These are phyloP conservation scores for Calonectria honghensis DNA, from an alignment of 2,329 filamentous ascomycete species.

Conservation along the genomic window DNA sequence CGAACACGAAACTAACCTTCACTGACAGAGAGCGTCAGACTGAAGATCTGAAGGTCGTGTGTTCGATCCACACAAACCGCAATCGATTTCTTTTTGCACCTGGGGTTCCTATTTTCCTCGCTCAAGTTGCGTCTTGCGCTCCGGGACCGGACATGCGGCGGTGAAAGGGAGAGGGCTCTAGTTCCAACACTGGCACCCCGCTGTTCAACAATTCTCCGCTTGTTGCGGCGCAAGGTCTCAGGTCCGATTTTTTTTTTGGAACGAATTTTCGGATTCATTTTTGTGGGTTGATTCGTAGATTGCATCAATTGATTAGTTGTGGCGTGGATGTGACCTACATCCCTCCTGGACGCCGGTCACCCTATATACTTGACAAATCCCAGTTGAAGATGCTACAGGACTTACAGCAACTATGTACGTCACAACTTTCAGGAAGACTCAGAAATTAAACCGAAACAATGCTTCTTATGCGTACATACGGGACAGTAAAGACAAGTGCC, in stretches of 20 bases:
- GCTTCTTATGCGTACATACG: constrained; percentile 21
- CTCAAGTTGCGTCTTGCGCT: background rate
- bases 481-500: constrained; percentile 29
- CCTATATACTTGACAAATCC: background rate
- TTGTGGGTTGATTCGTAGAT: background rate
- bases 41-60: constrained; percentile 27
- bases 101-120: background rate
- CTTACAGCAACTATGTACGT: background rate
- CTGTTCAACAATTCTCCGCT: background rate
- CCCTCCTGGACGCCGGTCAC: no score
- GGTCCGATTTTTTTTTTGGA: background rate
- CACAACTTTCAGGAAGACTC: background rate
- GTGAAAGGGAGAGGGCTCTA: background rate
- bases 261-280: background rate
- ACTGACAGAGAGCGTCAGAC: constrained; percentile 20
- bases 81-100: background rate
- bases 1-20: constrained; percentile 9
- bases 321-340: background rate
- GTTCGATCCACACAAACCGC: constrained; percentile 35
- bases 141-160: background rate
- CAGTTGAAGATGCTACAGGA: background rate
- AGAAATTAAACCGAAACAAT: background rate
- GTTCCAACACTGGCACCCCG: background rate
- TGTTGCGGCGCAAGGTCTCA: background rate
- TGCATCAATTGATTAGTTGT: background rate